Percentiles rank a stretch among this genome's conserved stretches.
Conservation (phyloP, 768 basidiomycete genomes). For the Sarcomyxa edulis region DNA sequence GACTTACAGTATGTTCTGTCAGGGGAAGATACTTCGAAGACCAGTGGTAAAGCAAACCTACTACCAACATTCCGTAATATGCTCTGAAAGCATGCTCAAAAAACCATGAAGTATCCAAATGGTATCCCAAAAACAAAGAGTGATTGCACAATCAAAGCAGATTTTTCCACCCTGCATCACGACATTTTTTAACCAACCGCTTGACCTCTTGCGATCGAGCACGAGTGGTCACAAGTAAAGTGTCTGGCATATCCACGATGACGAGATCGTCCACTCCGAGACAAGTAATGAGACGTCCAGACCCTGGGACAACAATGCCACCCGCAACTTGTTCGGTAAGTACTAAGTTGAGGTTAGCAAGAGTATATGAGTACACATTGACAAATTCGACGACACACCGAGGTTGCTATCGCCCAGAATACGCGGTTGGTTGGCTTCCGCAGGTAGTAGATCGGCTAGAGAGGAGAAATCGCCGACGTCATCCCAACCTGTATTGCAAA, state of each 20-base stretch:
- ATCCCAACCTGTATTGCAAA: conserved; percentile 76
- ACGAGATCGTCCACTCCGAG: conserved; percentile 86
- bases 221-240: conserved; percentile 81
- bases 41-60: too few species aligned
- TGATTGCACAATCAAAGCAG: too few species aligned
- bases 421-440: conserved; percentile 81
- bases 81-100: too few species aligned
- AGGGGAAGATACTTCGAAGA: too few species aligned
- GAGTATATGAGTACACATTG: conserved; percentile 8
- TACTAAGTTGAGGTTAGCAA: conserved; percentile 42
- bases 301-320: conserved; percentile 83
- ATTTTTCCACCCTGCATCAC: conserved; percentile 69
- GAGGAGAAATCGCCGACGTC: conserved; percentile 92
- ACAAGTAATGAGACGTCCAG: conserved; percentile 76
- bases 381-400: conserved; percentile 38
- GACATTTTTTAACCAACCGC: conserved; percentile 75
- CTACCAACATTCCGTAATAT: too few species aligned
- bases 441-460: conserved; percentile 77
- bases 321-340: conserved; percentile 89
- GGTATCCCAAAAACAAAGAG: too few species aligned
- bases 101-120: too few species aligned
- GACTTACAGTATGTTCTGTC: too few species aligned
- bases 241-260: conserved; percentile 90
- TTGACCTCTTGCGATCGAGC: conserved; percentile 90
- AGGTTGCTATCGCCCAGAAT: conserved; percentile 72